phyloP scores from a whole-genome alignment of 306 rosid species.

The Ziziphus jujuba region DNA sequence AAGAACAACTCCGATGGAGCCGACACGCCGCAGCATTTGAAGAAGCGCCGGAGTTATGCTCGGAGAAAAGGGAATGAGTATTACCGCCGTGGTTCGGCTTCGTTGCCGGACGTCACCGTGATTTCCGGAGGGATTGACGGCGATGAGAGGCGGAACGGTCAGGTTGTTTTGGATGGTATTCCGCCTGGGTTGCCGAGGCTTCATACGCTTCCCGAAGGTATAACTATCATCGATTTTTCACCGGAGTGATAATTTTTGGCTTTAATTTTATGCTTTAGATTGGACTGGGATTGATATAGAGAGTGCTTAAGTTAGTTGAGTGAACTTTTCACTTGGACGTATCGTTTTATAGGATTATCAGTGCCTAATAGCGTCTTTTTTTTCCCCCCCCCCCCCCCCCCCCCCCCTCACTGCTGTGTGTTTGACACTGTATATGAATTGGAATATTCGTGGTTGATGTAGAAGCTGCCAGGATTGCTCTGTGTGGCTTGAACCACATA shows the following conservation, averaged over 20 bases:
- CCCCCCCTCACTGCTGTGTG: not conserved
- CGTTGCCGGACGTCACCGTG: slow-evolving; percentile 75
- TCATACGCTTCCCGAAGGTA: slow-evolving; percentile 92
- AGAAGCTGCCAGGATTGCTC: not conserved
- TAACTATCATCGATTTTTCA: slow-evolving; percentile 21
- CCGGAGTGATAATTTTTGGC: slow-evolving; percentile 17
- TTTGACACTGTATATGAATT: not conserved
- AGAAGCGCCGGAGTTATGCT: slow-evolving; percentile 46
- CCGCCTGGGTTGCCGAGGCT: slow-evolving; percentile 83
- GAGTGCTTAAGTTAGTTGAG: not conserved
- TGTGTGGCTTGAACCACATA: not conserved
- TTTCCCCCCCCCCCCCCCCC: too few relatives aligned
- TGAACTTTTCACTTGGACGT: not conserved
- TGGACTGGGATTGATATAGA: not conserved
- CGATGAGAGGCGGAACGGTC: slow-evolving; percentile 61
- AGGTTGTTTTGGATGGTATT: slow-evolving; percentile 56
- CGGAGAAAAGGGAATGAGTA: slow-evolving; percentile 42
- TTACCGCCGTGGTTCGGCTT: slow-evolving; percentile 56
- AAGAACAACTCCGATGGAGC: slow-evolving; percentile 29
- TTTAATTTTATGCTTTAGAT: not conserved
- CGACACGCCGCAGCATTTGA: slow-evolving; percentile 56
- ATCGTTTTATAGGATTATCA: not conserved
- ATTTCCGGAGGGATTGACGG: slow-evolving; percentile 49
- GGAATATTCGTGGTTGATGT: not conserved
- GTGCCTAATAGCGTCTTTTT: not conserved